A percentile compares a stretch with the other conserved stretches of the same genome.
phyloP scores from a whole-genome alignment of 805 yeast genomes.

The Naumovozyma castellii region DNA sequence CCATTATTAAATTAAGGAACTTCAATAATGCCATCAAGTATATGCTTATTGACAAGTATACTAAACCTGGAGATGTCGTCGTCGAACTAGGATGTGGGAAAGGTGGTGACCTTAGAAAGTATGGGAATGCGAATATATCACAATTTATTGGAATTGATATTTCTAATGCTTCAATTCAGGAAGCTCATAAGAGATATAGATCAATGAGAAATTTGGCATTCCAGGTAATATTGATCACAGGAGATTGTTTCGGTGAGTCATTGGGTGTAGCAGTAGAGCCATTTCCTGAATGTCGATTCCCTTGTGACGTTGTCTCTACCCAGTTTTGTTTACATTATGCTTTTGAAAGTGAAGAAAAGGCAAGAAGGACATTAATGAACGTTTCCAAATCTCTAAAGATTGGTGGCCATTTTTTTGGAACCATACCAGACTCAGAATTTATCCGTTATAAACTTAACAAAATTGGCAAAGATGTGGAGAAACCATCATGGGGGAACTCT shows the following conservation, averaged over 20 bases:
- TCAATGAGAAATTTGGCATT: constrained; percentile 52
- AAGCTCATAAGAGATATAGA: constrained; percentile 67
- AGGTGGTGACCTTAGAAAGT: constrained; percentile 92
- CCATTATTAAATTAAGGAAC: constrained; percentile 75
- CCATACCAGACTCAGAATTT: constrained; percentile 86
- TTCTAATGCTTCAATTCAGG: constrained; percentile 77
- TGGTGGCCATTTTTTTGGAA: constrained; percentile 88
- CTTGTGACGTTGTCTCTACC: constrained; percentile 79
- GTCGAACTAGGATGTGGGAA: constrained; percentile 94
- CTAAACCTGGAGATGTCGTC: constrained; percentile 45
- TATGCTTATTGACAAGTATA: constrained; percentile 65
- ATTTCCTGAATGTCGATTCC: constrained; percentile 59
- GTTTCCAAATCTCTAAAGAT: constrained; percentile 63
- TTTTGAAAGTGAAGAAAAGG: constrained; percentile 74
- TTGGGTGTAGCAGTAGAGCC: constrained; percentile 58
- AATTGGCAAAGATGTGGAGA: constrained; percentile 41
- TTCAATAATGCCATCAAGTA: constrained; percentile 90
- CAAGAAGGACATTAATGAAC: constrained; percentile 61
- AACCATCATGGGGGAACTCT: constrained; percentile 70
- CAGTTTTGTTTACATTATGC: constrained; percentile 96
- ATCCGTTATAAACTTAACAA: constrained; percentile 54
- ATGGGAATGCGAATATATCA: constrained; percentile 62
- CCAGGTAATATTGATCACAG: constrained; percentile 79
- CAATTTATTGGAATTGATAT: constrained; percentile 88
- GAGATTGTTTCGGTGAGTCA: constrained; percentile 75